phyloP scores from a whole-genome alignment of 1,284 basidiomycete genomes.

The Vanrija sp. region DNA sequence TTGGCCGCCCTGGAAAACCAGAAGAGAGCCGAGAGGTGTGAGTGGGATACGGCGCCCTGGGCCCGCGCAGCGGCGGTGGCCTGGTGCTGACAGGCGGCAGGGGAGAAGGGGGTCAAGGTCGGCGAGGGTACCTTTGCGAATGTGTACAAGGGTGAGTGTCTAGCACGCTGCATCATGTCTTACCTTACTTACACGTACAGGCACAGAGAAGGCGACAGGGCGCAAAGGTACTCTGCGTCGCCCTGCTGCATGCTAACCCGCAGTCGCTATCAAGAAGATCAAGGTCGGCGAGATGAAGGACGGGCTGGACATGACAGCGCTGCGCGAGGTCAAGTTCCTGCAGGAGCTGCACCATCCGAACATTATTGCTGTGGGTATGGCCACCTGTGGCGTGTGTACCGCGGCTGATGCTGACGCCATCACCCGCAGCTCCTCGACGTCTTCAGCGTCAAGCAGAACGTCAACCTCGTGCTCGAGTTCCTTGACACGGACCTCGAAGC shows the following conservation, averaged over 20 bases:
- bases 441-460: constrained; percentile 91
- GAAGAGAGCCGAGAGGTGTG: constrained; percentile 35
- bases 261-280: constrained; percentile 97
- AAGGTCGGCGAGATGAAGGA: constrained; percentile 96
- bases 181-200: constrained; percentile 16
- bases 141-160: constrained; percentile 77
- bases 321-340: constrained; percentile 96
- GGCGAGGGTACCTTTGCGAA: constrained; percentile 98
- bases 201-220: constrained; percentile 36
- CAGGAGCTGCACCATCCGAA: constrained; percentile 92
- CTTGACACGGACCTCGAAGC: constrained; percentile 96
- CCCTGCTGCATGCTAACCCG: background rate
- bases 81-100: constrained; percentile 20
- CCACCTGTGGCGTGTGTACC: too few species aligned
- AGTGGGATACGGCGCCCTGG: constrained; percentile 1
- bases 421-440: constrained; percentile 79
- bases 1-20: constrained; percentile 41
- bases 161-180: too few species aligned
- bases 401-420: background rate
- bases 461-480: constrained; percentile 97
- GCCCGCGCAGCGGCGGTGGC: background rate
- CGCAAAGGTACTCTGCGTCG: constrained; percentile 49
- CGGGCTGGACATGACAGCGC: constrained; percentile 96
- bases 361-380: constrained; percentile 72
- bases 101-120: constrained; percentile 73